These are phyloP conservation scores for Pseudogymnoascus sp. DNA, from an alignment of 2,329 filamentous ascomycete genomes.

Conservation along the genomic window DNA sequence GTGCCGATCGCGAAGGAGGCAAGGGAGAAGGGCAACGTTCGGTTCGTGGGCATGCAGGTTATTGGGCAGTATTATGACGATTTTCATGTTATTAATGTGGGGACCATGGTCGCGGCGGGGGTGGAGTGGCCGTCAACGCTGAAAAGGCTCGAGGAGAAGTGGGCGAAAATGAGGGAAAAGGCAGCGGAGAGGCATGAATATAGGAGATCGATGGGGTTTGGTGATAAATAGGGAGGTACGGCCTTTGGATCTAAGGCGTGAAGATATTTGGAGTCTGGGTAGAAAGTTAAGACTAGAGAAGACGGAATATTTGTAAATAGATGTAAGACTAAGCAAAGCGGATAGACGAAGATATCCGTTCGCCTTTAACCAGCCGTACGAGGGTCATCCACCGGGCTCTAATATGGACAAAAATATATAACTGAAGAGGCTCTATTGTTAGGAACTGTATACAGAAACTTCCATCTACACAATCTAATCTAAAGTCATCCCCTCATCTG, in stretches of 20 bases:
- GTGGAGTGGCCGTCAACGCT: neutral
- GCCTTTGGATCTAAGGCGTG: neutral
- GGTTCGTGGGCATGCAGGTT: conserved; percentile 57
- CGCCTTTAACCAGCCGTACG: neutral
- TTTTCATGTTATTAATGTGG: conserved; percentile 8
- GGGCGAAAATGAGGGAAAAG: conserved; percentile 25
- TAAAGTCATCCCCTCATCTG: conserved; percentile 1
- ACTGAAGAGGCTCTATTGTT: conserved; percentile 1
- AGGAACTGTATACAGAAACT: neutral
- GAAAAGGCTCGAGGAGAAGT: neutral
- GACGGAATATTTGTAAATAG: neutral
- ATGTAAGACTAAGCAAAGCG: neutral
- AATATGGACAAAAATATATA: neutral
- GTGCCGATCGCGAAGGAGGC: conserved; percentile 32
- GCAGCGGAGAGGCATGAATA: neutral
- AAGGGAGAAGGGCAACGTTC: conserved; percentile 30
- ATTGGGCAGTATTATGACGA: conserved; percentile 73
- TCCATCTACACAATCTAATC: conserved; percentile 4
- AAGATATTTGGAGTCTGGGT: neutral
- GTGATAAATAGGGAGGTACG: neutral
- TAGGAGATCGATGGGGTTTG: neutral
- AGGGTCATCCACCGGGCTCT: neutral
- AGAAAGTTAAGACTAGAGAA: neutral
- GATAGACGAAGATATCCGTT: neutral
- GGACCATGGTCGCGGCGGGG: neutral